Percentiles rank a stretch among this genome's conserved stretches.
Conservation (phyloP, 2,329 filamentous ascomycete species). For the Monilinia fructigena region DNA sequence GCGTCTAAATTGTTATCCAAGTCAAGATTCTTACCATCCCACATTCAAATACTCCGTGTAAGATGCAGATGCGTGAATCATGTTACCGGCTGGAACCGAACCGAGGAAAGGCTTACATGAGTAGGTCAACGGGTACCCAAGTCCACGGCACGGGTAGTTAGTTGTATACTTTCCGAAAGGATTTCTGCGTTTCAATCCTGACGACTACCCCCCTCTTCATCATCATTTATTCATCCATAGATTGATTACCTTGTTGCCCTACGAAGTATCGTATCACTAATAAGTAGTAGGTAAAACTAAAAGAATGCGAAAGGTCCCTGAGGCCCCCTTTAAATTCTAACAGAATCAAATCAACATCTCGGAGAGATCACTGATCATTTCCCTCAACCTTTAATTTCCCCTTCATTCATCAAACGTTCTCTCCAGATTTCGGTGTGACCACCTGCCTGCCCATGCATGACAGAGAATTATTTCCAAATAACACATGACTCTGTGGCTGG, state of each 20-base stretch:
- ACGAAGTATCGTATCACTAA: no score
- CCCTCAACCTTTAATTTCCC: not conserved
- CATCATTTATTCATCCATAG: no score
- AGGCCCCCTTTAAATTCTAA: not conserved
- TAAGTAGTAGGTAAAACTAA: no score
- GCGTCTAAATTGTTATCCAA: not conserved
- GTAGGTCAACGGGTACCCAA: not conserved
- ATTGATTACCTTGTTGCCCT: no score
- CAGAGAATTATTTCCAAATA: no score
- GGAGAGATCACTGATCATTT: not conserved
- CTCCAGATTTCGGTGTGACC: not conserved
- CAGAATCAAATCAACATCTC: not conserved
- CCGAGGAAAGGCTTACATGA: not conserved
- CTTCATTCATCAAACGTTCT: not conserved
- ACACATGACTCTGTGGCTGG: conserved; percentile 8
- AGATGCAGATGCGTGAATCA: conserved; percentile 4
- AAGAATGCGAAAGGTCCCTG: not conserved
- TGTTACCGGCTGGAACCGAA: not conserved
- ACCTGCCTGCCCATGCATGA: no score
- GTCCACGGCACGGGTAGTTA: not conserved
- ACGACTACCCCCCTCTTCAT: no score
- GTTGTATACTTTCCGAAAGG: not conserved
- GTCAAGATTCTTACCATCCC: not conserved
- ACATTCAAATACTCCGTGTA: not conserved
- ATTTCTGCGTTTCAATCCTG: no score